Conservation (phyloP, 805 yeast species). For the Blastobotrys attinorum region DNA sequence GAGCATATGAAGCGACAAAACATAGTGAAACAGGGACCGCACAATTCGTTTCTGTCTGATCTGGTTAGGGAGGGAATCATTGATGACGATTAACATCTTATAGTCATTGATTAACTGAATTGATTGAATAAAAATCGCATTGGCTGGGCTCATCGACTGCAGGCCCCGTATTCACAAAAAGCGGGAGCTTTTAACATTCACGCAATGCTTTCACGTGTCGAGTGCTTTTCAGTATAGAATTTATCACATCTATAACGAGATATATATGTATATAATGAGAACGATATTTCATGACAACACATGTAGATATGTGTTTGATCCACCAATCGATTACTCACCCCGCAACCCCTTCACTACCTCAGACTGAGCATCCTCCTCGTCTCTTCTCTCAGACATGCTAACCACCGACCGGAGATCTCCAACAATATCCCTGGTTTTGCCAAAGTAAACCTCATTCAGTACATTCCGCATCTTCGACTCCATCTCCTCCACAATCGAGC, state of each 20-base stretch:
- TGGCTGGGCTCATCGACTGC: too few relatives aligned
- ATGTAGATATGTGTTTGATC: too few relatives aligned
- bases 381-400: slow-evolving; percentile 29
- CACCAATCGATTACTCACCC: slow-evolving; percentile 6
- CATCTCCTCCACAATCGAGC: slow-evolving; percentile 76
- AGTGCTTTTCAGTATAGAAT: too few relatives aligned
- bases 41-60: not conserved
- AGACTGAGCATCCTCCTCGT: slow-evolving; percentile 34
- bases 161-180: too few relatives aligned
- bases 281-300: too few relatives aligned
- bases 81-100: not conserved
- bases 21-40: not conserved
- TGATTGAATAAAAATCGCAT: too few relatives aligned
- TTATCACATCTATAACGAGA: too few relatives aligned
- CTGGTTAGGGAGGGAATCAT: not conserved
- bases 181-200: too few relatives aligned
- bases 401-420: slow-evolving; percentile 52
- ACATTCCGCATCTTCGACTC: slow-evolving; percentile 81
- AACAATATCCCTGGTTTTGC: slow-evolving; percentile 83
- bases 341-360: slow-evolving; percentile 36
- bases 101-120: too few relatives aligned
- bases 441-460: slow-evolving; percentile 90
- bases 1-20: not conserved
- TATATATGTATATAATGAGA: too few relatives aligned
- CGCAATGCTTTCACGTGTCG: too few relatives aligned